Evolutionary conservation across 148 eudicot genomes (phyloP).

Genomic region (Beta vulgaris): DNA sequence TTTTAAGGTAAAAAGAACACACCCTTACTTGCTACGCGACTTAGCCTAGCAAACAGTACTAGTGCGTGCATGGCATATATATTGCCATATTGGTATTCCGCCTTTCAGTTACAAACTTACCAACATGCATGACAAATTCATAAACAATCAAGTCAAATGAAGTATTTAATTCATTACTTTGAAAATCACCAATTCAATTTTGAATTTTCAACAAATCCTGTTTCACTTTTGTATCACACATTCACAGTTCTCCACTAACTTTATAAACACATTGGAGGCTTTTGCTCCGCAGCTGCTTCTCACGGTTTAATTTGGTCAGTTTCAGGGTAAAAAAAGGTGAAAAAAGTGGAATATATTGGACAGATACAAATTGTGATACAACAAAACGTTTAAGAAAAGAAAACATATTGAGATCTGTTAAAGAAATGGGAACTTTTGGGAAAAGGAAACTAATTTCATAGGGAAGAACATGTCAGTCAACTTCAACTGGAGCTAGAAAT

Average conservation of each 20-base stretch:
- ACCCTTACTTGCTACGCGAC: too few species aligned
- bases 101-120: too few species aligned
- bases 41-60: too few species aligned
- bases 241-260: slow-evolving; percentile 12
- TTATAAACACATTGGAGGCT: slow-evolving; percentile 1
- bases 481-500: background rate
- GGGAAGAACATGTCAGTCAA: slow-evolving; percentile 19
- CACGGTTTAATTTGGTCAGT: slow-evolving; percentile 11
- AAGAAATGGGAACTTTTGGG: slow-evolving; percentile 23
- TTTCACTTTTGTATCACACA: background rate
- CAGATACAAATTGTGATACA: background rate
- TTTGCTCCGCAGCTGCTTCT: slow-evolving; percentile 8
- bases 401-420: slow-evolving; percentile 1
- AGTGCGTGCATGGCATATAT: too few species aligned
- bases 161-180: too few species aligned
- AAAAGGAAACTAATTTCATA: slow-evolving; percentile 16
- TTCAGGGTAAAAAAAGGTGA: slow-evolving; percentile 27
- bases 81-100: too few species aligned
- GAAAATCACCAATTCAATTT: slow-evolving; percentile 10
- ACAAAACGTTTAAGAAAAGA: background rate
- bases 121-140: background rate
- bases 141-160: background rate
- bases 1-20: too few species aligned
- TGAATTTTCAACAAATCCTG: slow-evolving; percentile 15
- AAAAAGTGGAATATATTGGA: slow-evolving; percentile 14